Evolutionary conservation across 192 early-diverging fungal genomes (phyloP).

Genomic region (Coemansia sp.): DNA sequence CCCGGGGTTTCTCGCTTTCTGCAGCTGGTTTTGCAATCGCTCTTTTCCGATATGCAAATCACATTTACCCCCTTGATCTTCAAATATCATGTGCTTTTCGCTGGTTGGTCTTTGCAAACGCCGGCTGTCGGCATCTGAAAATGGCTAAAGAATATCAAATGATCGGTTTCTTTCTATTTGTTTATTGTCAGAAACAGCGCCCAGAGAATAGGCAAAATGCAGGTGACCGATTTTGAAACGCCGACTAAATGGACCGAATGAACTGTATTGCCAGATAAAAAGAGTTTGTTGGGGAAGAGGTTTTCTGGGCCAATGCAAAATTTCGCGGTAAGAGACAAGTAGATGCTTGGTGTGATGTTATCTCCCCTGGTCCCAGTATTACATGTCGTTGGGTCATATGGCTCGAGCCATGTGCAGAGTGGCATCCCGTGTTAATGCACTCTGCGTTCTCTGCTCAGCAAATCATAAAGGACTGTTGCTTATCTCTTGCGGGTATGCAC

Average conservation of each 20-base stretch:
- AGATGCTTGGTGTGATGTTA: too few relatives aligned
- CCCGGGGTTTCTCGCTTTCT: not conserved
- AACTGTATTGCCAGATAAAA: too few relatives aligned
- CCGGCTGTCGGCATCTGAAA: slow-evolving; percentile 1
- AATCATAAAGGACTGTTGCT: too few relatives aligned
- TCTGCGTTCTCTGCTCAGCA: too few relatives aligned
- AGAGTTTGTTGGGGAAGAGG: too few relatives aligned
- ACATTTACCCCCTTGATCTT: not conserved
- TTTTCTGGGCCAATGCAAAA: too few relatives aligned
- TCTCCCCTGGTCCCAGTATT: too few relatives aligned
- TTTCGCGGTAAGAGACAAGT: too few relatives aligned
- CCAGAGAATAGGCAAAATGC: not conserved
- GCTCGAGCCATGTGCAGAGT: too few relatives aligned
- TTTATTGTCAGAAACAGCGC: not conserved
- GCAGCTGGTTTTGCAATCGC: not conserved
- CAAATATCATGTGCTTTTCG: not conserved
- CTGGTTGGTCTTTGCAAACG: not conserved
- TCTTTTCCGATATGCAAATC: not conserved
- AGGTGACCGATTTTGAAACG: not conserved
- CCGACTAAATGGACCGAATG: not conserved
- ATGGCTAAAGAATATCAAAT: not conserved
- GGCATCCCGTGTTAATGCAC: too few relatives aligned
- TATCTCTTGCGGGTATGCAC: too few relatives aligned
- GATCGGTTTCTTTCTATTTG: not conserved
- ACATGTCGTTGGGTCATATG: too few relatives aligned